These are phyloP conservation scores for Wickerhamomyces strasburgensis DNA, from an alignment of 805 yeast genomes.

Conservation along the genomic window DNA sequence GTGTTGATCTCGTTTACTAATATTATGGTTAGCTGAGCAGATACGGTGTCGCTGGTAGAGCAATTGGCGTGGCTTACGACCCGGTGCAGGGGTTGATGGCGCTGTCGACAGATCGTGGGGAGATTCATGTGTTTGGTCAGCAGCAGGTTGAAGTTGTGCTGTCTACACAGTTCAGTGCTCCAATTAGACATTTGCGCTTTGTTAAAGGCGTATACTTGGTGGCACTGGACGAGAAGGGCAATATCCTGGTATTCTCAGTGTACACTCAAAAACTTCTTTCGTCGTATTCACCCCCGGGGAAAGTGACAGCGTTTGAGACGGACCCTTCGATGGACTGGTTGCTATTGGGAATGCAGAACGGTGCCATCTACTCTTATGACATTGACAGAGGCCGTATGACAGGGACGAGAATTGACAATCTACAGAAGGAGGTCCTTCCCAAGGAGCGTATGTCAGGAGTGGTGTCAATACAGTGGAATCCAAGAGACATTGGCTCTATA, in stretches of 20 bases:
- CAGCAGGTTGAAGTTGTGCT: conserved; percentile 70
- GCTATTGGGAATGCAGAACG: conserved; percentile 73
- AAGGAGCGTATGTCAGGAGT: conserved; percentile 61
- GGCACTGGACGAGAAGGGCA: conserved; percentile 57
- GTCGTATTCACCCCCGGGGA: conserved; percentile 57
- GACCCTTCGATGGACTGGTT: conserved; percentile 92
- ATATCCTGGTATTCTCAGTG: conserved; percentile 65
- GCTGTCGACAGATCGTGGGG: conserved; percentile 64
- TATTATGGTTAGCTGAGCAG: conserved; percentile 24
- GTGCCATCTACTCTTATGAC: conserved; percentile 67
- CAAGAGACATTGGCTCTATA: conserved; percentile 79
- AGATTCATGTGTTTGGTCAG: conserved; percentile 78
- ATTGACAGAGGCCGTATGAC: conserved; percentile 72
- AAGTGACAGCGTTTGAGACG: conserved; percentile 61
- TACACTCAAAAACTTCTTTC: conserved; percentile 56
- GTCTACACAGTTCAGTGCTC: conserved; percentile 43
- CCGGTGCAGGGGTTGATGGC: conserved; percentile 87
- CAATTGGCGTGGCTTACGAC: conserved; percentile 70
- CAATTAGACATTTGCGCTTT: conserved; percentile 55
- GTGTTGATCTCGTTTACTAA: too few species aligned
- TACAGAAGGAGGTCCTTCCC: conserved; percentile 59
- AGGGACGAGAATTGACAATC: conserved; percentile 60
- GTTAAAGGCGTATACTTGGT: conserved; percentile 80
- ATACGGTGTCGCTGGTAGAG: conserved; percentile 62
- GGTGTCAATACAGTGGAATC: conserved; percentile 68